Evolutionary conservation across 148 eudicot species (phyloP), one percentile per base, ranked within the genome.

Genomic region (Persicaria tinctoria): DNA sequence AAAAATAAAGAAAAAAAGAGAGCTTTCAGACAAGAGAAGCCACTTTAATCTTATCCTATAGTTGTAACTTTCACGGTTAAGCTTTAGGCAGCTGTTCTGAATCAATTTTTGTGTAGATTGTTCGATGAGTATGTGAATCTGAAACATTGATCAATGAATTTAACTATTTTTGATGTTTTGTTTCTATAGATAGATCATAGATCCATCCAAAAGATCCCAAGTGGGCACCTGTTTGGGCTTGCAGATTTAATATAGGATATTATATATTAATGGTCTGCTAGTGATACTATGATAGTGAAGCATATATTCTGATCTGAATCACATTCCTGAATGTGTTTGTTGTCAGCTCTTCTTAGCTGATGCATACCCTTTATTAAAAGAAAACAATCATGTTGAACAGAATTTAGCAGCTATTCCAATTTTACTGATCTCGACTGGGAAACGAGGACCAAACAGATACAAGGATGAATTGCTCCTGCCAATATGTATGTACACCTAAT

Each of bases 121-220:
- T n/a, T 55, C 5, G 17, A n/a, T 3, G 17, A 53, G 13, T 53
- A 53, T n/a, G 56, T 53, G 17, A 12, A 53, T 53, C 16, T 5
- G 5, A 53, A 53, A 3, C 13, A 32, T 32, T 32, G 13, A 53
- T 53, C 56, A 12, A 7, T 14, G 16, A 53, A 53, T 51, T 14
- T 3, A 53, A 53, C 56, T 53, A 12, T 53, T 53, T 13, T 53
- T 53, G 16, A 53, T 53, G n/a, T n/a, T 51, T 51, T 4, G 13
- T 51, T 51, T 16, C 55, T 55, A 17, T 55, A 55, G 16, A 7
- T 16, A 18, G n/a, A 13, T 55, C 59, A 55, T 55, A 16, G 20
- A 55, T 55, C 59, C 59, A 55, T 55, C 59, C 59, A 55, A n/a
- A 55, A 32, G 41, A 55, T 55, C 59, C 18, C 59, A 55, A 55